Evolutionary conservation across 129 eudicot genomes (phyloP).

Genomic region (Gnaphalium uliginosum): DNA sequence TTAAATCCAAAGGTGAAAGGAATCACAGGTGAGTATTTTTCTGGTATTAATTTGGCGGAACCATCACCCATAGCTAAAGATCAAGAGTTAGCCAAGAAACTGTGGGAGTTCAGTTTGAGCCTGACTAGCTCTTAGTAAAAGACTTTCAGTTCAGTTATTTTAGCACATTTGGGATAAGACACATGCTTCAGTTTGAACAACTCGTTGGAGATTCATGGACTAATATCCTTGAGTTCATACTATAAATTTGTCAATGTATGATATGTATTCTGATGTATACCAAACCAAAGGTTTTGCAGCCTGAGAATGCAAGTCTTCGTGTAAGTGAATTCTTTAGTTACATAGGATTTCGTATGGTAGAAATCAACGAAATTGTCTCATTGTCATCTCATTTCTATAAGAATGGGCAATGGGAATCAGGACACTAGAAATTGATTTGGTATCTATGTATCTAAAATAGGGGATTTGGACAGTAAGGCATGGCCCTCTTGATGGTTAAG

Average conservation of each 20-base stretch:
- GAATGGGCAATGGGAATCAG: background rate
- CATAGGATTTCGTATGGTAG: background rate
- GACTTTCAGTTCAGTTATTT: background rate
- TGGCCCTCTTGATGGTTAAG: background rate
- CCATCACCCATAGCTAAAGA: conserved; percentile 22
- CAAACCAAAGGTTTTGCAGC: background rate
- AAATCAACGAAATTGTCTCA: background rate
- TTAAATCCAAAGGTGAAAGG: conserved; percentile 35
- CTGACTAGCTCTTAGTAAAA: conserved; percentile 25
- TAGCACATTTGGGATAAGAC: background rate
- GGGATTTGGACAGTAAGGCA: background rate
- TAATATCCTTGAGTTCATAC: background rate
- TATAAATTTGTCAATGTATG: background rate
- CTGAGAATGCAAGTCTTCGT: background rate
- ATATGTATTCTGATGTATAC: background rate
- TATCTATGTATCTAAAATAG: background rate
- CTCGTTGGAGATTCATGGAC: no score
- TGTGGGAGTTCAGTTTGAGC: conserved; percentile 31
- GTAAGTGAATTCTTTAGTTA: background rate
- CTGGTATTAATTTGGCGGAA: conserved; percentile 27
- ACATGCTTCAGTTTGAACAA: no score
- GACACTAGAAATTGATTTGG: background rate
- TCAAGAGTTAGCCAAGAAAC: conserved; percentile 26
- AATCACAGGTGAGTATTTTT: conserved; percentile 25
- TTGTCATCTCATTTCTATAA: no score